Conservation (phyloP, 2,329 filamentous ascomycete species). For the Hypoxylon sp. region DNA sequence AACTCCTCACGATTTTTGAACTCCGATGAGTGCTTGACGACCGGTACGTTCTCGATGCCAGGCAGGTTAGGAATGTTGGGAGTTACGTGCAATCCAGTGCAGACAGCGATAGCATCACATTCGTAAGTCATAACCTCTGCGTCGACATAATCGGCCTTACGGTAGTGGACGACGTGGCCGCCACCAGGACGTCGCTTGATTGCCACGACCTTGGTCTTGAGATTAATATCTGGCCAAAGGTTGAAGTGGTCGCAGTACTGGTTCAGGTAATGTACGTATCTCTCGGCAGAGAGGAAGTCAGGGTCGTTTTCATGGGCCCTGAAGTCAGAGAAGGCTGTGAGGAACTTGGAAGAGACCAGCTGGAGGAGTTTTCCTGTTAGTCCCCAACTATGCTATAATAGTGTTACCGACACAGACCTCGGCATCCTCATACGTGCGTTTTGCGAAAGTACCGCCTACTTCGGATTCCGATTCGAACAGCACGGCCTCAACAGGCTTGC, state of each 20-base stretch:
- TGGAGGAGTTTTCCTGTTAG: constrained; percentile 28
- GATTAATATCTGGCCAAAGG: constrained; percentile 22
- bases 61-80: constrained; percentile 59
- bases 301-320: constrained; percentile 56
- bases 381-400: not conserved
- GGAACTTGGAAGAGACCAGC: constrained; percentile 61
- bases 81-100: constrained; percentile 60
- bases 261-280: constrained; percentile 59
- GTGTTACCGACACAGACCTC: constrained; percentile 49
- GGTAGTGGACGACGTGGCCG: constrained; percentile 41
- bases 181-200: constrained; percentile 43
- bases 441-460: constrained; percentile 48
- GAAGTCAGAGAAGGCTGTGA: constrained; percentile 63
- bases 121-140: constrained; percentile 36
- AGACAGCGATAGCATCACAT: constrained; percentile 63
- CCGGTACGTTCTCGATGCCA: constrained; percentile 56
- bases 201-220: constrained; percentile 48
- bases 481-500: constrained; percentile 56
- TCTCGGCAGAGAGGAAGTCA: constrained; percentile 60
- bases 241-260: constrained; percentile 28
- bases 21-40: constrained; percentile 60
- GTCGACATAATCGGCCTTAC: constrained; percentile 4
- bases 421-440: constrained; percentile 61
- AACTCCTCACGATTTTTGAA: constrained; percentile 61
- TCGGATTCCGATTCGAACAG: constrained; percentile 44